Conservation (phyloP, 2,329 filamentous ascomycete genomes). For the Leptographium flavum region DNA sequence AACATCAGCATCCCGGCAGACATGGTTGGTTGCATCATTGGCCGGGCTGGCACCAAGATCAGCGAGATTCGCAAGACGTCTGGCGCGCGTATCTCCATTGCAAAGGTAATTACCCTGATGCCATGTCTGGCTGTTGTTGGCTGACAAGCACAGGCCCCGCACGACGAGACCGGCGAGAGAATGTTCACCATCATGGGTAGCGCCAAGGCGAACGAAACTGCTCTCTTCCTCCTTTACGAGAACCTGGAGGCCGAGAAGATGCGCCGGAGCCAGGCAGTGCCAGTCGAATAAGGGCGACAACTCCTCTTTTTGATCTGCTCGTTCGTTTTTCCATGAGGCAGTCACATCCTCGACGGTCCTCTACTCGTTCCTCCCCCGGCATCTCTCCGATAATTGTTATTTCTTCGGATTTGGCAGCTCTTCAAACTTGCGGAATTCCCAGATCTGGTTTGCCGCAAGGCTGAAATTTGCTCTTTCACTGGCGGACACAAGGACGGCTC, state of each 20-base stretch:
- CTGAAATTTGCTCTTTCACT: slow-evolving; percentile 27
- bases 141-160: slow-evolving; percentile 48
- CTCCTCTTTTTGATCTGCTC: not conserved
- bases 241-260: slow-evolving; percentile 99
- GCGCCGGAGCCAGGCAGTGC: slow-evolving; percentile 68
- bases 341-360: not conserved
- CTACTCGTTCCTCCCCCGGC: slow-evolving; percentile 8
- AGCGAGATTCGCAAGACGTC: slow-evolving; percentile 97
- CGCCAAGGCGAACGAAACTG: slow-evolving; percentile 85
- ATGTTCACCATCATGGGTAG: slow-evolving; percentile 99
- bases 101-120: slow-evolving; percentile 45
- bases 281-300: slow-evolving; percentile 32
- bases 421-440: slow-evolving; percentile 28
- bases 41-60: slow-evolving; percentile 88
- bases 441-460: slow-evolving; percentile 53
- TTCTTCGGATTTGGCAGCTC: slow-evolving; percentile 37
- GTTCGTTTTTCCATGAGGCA: not conserved
- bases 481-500: slow-evolving; percentile 27
- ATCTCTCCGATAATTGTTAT: slow-evolving; percentile 7
- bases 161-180: slow-evolving; percentile 93
- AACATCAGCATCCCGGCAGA: slow-evolving; percentile 99
- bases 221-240: slow-evolving; percentile 91
- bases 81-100: slow-evolving; percentile 92
- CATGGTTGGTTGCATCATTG: slow-evolving; percentile 99
- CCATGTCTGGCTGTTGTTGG: slow-evolving; percentile 5